These are phyloP conservation scores for Neurospora crassa DNA, from an alignment of 2,329 filamentous ascomycete genomes.

Conservation along the genomic window DNA sequence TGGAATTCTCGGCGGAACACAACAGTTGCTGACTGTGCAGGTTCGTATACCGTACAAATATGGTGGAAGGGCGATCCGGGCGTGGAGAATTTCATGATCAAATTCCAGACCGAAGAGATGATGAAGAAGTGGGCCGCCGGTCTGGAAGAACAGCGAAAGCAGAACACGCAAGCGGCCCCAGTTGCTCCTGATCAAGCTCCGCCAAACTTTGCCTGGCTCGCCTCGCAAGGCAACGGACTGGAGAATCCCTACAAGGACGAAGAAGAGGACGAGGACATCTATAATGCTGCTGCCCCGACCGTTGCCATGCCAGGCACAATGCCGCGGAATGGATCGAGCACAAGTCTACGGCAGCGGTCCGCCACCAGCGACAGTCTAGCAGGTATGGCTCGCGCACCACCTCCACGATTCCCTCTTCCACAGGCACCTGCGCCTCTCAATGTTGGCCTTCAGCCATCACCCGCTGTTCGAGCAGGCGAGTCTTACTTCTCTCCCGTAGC, in stretches of 20 bases:
- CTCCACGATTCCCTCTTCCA: constrained; percentile 63
- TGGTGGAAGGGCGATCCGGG: constrained; percentile 97
- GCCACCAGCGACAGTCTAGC: constrained; percentile 62
- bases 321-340: constrained; percentile 63
- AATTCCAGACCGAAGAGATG: constrained; percentile 80
- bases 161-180: constrained; percentile 38
- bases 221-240: constrained; percentile 52
- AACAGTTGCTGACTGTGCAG: constrained; percentile 36
- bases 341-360: constrained; percentile 66
- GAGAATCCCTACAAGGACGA: constrained; percentile 73
- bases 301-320: constrained; percentile 29
- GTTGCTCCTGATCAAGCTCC: constrained; percentile 40
- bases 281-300: constrained; percentile 26
- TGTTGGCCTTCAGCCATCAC: constrained; percentile 46
- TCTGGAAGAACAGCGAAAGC: constrained; percentile 67
- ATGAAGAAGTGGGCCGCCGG: constrained; percentile 88
- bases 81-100: constrained; percentile 93
- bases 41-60: constrained; percentile 90
- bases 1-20: constrained; percentile 1
- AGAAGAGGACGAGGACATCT: constrained; percentile 54
- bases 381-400: constrained; percentile 48
- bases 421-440: constrained; percentile 51
- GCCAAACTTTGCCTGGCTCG: constrained; percentile 75
- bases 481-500: constrained; percentile 89
- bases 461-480: constrained; percentile 53